Conservation (phyloP, 1,139 yeast species). For the Wickerhamomyces sp. region DNA sequence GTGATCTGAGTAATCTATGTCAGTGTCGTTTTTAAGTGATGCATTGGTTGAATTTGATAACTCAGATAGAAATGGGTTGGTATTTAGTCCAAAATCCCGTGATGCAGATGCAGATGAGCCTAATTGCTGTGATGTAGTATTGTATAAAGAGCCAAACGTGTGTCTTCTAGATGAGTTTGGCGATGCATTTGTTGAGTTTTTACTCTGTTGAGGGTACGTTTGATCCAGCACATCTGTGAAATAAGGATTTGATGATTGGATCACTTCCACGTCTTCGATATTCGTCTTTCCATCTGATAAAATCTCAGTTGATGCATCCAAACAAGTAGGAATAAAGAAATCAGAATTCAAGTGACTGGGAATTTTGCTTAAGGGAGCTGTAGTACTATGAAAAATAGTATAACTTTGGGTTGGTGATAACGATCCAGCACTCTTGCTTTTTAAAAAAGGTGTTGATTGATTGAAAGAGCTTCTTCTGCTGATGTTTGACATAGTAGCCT, state of each 20-base stretch:
- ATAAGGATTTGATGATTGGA: constrained; percentile 9
- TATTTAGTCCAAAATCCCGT: no score
- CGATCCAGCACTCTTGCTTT: constrained; percentile 7
- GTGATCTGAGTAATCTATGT: constrained; percentile 21
- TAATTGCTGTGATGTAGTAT: background rate
- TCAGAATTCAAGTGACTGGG: constrained; percentile 43
- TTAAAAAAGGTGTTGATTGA: constrained; percentile 4
- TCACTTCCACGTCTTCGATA: constrained; percentile 22
- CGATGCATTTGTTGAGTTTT: background rate
- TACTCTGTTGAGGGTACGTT: constrained; percentile 3
- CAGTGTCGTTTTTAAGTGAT: background rate
- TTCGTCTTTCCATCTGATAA: constrained; percentile 29
- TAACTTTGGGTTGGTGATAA: constrained; percentile 6
- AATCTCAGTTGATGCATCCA: constrained; percentile 62
- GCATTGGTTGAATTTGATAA: background rate
- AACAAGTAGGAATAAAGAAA: constrained; percentile 66
- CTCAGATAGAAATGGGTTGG: background rate
- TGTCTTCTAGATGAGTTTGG: constrained; percentile 4
- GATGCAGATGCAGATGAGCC: no score
- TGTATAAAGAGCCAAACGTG: constrained; percentile 1
- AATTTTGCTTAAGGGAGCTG: constrained; percentile 10
- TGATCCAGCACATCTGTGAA: constrained; percentile 10
- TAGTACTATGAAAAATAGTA: constrained; percentile 4
- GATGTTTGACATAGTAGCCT: constrained; percentile 7
- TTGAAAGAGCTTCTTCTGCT: constrained; percentile 14